A percentile compares a stretch with the other conserved stretches of the same genome.
Evolutionary conservation across 371 early-diverging fungal genomes (phyloP).

Genomic region (Dinochytrium kinnereticum): DNA sequence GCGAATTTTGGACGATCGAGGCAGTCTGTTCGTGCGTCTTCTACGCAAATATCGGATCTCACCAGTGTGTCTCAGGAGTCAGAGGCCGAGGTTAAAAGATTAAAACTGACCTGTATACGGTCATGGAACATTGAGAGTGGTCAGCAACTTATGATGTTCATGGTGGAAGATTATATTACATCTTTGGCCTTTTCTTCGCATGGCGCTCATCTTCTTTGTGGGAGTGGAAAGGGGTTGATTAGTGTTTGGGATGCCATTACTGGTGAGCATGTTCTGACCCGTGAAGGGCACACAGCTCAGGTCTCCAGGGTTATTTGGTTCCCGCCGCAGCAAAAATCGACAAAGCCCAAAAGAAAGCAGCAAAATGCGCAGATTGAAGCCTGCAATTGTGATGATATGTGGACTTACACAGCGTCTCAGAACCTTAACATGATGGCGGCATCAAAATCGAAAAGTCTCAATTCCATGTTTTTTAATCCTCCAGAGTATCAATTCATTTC

Average conservation of each 20-base stretch:
- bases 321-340: not conserved
- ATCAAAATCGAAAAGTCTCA: conserved; percentile 19
- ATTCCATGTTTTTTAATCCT: not conserved
- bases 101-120: conserved; percentile 20
- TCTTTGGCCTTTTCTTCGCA: conserved; percentile 12
- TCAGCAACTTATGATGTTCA: conserved; percentile 24
- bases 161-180: conserved; percentile 28
- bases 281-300: conserved; percentile 22
- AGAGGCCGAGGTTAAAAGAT: conserved; percentile 24
- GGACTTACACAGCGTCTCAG: conserved; percentile 11
- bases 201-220: conserved; percentile 10
- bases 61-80: conserved; percentile 15
- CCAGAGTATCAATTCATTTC: conserved; percentile 21
- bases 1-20: not conserved
- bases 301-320: conserved; percentile 10
- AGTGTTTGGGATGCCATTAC: conserved; percentile 15
- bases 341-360: conserved; percentile 16
- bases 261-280: conserved; percentile 24
- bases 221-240: conserved; percentile 22
- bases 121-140: conserved; percentile 36
- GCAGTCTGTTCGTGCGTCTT: not conserved
- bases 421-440: conserved; percentile 6
- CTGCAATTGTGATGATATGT: conserved; percentile 17
- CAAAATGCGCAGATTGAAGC: not conserved
- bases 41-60: not conserved